Evolutionary conservation across 169 alveolate genomes (phyloP).

Genomic region (Plasmodium knowlesi): DNA sequence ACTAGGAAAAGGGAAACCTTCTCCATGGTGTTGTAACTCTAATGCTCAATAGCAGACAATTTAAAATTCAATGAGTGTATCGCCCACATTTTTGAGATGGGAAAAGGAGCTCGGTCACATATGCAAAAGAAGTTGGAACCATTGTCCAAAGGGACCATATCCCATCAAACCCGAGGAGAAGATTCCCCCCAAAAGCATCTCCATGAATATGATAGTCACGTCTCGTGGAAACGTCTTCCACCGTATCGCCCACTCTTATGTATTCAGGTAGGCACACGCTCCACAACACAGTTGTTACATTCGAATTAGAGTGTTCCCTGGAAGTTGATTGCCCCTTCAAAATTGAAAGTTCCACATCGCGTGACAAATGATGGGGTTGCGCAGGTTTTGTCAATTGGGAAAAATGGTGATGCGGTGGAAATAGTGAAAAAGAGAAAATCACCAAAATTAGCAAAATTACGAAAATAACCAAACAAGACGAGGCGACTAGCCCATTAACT

Average conservation of each 20-base stretch:
- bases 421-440: background rate
- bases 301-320: background rate
- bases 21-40: background rate
- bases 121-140: too few relatives aligned
- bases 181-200: background rate
- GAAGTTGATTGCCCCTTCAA: background rate
- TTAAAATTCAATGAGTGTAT: background rate
- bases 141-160: background rate
- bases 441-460: background rate
- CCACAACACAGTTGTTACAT: background rate
- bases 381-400: background rate
- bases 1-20: background rate
- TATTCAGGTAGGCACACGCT: background rate
- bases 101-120: background rate
- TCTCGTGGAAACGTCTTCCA: background rate
- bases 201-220: background rate
- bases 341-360: background rate
- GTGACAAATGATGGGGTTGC: background rate
- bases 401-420: background rate
- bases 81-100: background rate
- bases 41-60: background rate
- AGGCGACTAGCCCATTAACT: background rate
- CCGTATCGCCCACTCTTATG: background rate
- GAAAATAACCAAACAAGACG: background rate
- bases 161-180: background rate